phyloP scores from a whole-genome alignment of 2,329 filamentous ascomycete species.

The Botrytis cinerea region DNA sequence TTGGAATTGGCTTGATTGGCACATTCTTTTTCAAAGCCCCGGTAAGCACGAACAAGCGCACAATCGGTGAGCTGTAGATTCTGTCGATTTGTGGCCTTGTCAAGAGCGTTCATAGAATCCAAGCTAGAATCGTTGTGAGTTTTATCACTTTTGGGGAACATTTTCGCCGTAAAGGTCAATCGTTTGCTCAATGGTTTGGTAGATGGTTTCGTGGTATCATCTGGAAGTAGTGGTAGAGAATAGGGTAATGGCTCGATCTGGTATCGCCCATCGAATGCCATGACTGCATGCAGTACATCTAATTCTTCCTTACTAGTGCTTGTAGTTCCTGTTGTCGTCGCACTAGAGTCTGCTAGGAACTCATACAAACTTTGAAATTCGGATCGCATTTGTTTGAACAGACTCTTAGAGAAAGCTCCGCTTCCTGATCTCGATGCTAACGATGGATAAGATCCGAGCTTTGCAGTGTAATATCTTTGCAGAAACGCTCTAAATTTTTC shows the following conservation, averaged over 20 bases:
- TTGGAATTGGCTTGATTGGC: conserved; percentile 51
- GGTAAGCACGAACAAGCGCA: conserved; percentile 66
- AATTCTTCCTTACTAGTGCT: conserved; percentile 64
- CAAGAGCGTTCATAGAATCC: conserved; percentile 54
- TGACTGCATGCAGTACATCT: conserved; percentile 67
- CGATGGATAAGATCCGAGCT: conserved; percentile 69
- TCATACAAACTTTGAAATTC: conserved; percentile 74
- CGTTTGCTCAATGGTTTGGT: conserved; percentile 17
- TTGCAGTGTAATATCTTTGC: conserved; percentile 63
- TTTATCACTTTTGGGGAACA: conserved; percentile 41
- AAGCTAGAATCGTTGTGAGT: conserved; percentile 52
- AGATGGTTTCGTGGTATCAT: conserved; percentile 35
- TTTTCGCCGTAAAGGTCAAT: conserved; percentile 36
- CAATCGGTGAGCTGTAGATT: conserved; percentile 44
- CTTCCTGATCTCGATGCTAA: conserved; percentile 47
- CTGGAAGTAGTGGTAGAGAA: conserved; percentile 67
- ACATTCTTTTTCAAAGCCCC: conserved; percentile 66
- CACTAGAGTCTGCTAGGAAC: conserved; percentile 65
- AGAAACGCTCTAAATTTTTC: conserved; percentile 72
- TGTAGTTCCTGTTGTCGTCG: conserved; percentile 47
- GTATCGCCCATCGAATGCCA: conserved; percentile 64
- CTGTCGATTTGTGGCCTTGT: conserved; percentile 50
- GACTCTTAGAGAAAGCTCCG: conserved; percentile 55
- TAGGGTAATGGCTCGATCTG: conserved; percentile 61
- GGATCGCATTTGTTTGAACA: conserved; percentile 62